These are phyloP conservation scores for Triticum timopheevii DNA, from an alignment of 176 grass and related monocot species.

Conservation along the genomic window DNA sequence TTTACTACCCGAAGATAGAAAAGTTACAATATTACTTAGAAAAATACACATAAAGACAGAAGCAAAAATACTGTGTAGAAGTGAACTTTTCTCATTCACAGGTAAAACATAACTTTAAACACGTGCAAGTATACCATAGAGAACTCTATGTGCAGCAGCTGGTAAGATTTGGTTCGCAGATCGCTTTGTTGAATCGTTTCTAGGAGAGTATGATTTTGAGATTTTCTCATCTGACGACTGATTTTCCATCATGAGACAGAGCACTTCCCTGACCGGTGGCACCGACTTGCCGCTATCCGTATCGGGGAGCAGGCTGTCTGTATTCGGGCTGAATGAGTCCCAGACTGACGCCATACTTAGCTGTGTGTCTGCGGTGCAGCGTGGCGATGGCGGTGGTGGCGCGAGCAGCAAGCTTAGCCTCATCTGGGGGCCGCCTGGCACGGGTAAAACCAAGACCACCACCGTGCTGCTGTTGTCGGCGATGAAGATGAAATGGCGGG, in stretches of 20 bases:
- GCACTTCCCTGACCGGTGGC: slow-evolving; percentile 16
- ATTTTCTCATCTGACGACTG: neutral
- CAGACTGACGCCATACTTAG: slow-evolving; percentile 36
- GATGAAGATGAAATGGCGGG: slow-evolving; percentile 31
- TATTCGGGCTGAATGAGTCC: slow-evolving; percentile 50
- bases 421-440: slow-evolving; percentile 76
- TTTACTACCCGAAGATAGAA: too few relatives aligned
- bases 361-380: slow-evolving; percentile 41
- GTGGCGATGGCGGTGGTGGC: neutral
- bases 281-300: neutral
- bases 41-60: too few relatives aligned
- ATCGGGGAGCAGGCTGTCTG: neutral
- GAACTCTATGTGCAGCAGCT: too few relatives aligned
- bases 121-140: too few relatives aligned
- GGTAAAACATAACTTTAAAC: too few relatives aligned
- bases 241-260: neutral
- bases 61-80: too few relatives aligned
- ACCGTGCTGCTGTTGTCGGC: slow-evolving; percentile 29
- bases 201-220: neutral
- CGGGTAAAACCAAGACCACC: slow-evolving; percentile 79
- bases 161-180: too few relatives aligned
- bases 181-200: too few relatives aligned
- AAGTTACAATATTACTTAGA: too few relatives aligned
- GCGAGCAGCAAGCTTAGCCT: slow-evolving; percentile 33
- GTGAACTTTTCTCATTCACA: too few relatives aligned